Base-by-base conservation (phyloP, 805 yeast genomes). In the Metschnikowia anglica region DNA sequence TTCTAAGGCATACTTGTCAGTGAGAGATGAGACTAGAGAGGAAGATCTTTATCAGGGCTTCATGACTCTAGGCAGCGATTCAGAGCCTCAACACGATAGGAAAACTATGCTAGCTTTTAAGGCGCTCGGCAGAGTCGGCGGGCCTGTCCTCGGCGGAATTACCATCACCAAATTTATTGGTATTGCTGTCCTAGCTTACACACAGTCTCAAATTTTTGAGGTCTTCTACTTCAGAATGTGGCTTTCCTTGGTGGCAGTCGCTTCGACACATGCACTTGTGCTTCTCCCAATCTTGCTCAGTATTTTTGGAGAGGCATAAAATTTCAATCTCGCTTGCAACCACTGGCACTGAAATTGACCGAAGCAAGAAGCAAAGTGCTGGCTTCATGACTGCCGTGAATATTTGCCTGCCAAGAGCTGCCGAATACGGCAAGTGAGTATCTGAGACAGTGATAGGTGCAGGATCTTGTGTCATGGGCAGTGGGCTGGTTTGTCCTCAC, bases 171-270 rank as follows among this genome's bases (percentile, higher is more conserved):
- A 91, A 58, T 65, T 91, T 17, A 81, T 93, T 52, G 99, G 99
- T 1, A 88, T 91, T 1, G 63, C 74, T 19, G 96, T 91, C 9
- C 68, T 91, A 28, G 95, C 95, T 4, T 89, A 90, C 61, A 88
- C 98, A 0, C 70, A 79, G 49, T 87, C 96, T 15, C 81, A 85
- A 61, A 90, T 91, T 23, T 93, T 91, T 62, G 95, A 88, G 52
- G 78, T 91, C 1, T 91, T 88, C 63, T 91, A 93, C 61, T 91
- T 91, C 72, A 70, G 96, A 47, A 90, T 91, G 97, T 91, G 98
- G 98, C 65, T 86, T 10, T 72, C 89, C 0, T 70, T 91, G 46
- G 83, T 91, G 7, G 48, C 85, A 1, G 69, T 86, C 43, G 96
- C 96, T 1, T 80, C 90, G 0, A 51, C 85, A 1, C 97, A 91